phyloP scores from a whole-genome alignment of 495 filamentous ascomycete species.

The Lasiosphaeria hispida region DNA sequence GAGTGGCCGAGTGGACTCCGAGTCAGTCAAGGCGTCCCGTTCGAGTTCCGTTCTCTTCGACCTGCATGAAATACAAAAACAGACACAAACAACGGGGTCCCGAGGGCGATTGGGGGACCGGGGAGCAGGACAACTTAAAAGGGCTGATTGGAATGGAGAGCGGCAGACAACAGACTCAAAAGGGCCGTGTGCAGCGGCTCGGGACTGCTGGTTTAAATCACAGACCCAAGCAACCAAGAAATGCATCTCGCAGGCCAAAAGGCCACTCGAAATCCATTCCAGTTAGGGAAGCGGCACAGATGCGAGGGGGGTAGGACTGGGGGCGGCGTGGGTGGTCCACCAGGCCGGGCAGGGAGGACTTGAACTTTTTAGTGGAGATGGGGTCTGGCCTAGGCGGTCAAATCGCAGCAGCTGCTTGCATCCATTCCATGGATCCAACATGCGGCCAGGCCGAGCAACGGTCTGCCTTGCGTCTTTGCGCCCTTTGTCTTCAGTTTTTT shows the following conservation, averaged over 20 bases:
- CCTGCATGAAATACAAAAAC: neutral
- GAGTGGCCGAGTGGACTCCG: neutral
- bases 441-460: conserved; percentile 6
- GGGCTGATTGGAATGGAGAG: neutral
- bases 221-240: neutral
- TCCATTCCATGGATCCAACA: too few relatives aligned
- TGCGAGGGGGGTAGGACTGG: neutral
- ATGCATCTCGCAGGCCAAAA: neutral
- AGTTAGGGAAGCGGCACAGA: conserved; percentile 13
- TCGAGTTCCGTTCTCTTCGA: neutral
- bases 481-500: neutral
- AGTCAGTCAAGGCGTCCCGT: conserved; percentile 6
- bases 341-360: too few relatives aligned
- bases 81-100: conserved; percentile 3
- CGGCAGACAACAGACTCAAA: conserved; percentile 7
- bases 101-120: neutral
- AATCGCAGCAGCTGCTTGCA: conserved; percentile 1
- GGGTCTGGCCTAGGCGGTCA: conserved; percentile 1
- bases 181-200: conserved; percentile 14
- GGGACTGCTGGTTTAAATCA: conserved; percentile 7
- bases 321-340: neutral
- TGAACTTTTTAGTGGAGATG: neutral
- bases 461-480: conserved; percentile 5
- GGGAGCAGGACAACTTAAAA: conserved; percentile 2
- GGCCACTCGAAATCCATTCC: conserved; percentile 1